Base-by-base conservation (phyloP, 768 basidiomycete genomes). In the Russula earlei region DNA sequence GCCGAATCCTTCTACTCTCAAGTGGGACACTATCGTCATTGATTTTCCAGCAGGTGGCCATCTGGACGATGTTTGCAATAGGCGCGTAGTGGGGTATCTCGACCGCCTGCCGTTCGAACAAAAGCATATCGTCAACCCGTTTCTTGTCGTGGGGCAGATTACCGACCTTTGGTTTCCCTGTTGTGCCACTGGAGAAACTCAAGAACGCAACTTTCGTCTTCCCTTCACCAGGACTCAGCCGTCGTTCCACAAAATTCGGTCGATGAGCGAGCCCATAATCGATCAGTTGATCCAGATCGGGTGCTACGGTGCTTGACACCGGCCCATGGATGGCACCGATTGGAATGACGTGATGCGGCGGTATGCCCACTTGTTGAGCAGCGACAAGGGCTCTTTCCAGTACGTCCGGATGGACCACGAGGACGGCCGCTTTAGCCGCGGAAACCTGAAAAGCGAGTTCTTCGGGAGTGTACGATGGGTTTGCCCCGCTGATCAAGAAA, bases 151-250 rank as follows among this genome's bases (percentile, higher is more conserved):
- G 17, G 61, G 27, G 44, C 36, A 20, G n/a, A 36, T n/a, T 41
- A 10, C 36, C 22, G 38, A 67, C 67, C 56, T 68, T 67, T 31
- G 67, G 72, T 64, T 68, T 71, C 66, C 85, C 85, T 15, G 86
- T 88, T 22, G 85, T 88, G 8, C 85, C 85, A 59, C 85, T 86
- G 1, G 85, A 87, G 61, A 88, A 85, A 50, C 76, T 79, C 52
- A 87, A 69, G 62, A 87, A 82, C 5, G 87, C 85, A 14, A 87
- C 56, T 42, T 79, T 77, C 12, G 71, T 77, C 64, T 75, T 81
- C 24, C 74, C 80, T 67, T 85, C 85, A 10, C 83, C 85, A 12
- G 74, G 72, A 24, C 64, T 61, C 40, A 87, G 71, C 29, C 63
- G 69, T 19, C 71, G 68, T 52, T 84, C 78, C 25, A 66, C 64